Percentiles rank a stretch among this genome's conserved stretches.
Evolutionary conservation across 2,329 filamentous ascomycete genomes (phyloP).

Genomic region (Aspergillus japonicus): DNA sequence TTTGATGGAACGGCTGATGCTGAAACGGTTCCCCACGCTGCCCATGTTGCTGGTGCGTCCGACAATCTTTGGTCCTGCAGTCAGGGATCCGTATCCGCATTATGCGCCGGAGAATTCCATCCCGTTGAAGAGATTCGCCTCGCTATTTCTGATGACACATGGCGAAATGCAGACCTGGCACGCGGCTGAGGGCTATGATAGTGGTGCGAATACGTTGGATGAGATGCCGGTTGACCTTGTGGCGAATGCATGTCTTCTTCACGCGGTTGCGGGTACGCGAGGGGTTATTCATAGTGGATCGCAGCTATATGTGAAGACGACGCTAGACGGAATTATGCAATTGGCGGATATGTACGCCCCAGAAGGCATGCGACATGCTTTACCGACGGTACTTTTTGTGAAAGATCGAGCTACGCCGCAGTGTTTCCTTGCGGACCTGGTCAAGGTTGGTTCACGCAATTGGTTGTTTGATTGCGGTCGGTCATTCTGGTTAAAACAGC

Average conservation of each 20-base stretch:
- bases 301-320: conserved; percentile 28
- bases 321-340: conserved; percentile 29
- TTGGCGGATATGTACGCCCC: conserved; percentile 22
- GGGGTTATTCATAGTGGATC: conserved; percentile 32
- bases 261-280: conserved; percentile 29
- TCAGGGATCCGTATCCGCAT: conserved; percentile 30
- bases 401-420: conserved; percentile 28
- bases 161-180: conserved; percentile 32
- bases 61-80: conserved; percentile 32
- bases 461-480: conserved; percentile 35
- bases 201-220: conserved; percentile 31
- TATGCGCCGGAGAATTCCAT: conserved; percentile 34
- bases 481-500: conserved; percentile 34
- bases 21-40: conserved; percentile 27
- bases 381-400: conserved; percentile 30
- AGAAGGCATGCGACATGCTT: conserved; percentile 19
- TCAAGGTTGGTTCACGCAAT: conserved; percentile 32
- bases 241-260: conserved; percentile 32
- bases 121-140: conserved; percentile 32
- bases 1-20: conserved; percentile 31
- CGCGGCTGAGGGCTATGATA: conserved; percentile 27
- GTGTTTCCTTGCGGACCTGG: conserved; percentile 32
- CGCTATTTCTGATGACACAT: conserved; percentile 25
- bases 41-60: conserved; percentile 31
- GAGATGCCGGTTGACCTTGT: conserved; percentile 37